A percentile compares a stretch with the other conserved stretches of the same genome.
phyloP scores from a whole-genome alignment of 2,329 filamentous ascomycete species.

The Orbilia ellipsospora region DNA sequence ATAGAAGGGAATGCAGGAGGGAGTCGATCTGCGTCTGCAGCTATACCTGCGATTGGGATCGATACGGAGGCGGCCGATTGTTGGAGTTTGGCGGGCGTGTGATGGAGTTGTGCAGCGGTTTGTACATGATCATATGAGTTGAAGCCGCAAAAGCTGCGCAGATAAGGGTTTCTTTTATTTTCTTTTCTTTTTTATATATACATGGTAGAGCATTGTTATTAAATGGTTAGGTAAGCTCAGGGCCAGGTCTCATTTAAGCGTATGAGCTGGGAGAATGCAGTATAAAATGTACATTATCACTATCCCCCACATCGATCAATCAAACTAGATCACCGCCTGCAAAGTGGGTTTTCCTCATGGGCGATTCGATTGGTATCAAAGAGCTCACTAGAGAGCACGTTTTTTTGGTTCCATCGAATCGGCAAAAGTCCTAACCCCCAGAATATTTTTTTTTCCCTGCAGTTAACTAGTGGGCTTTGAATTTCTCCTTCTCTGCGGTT shows the following conservation, averaged over 20 bases:
- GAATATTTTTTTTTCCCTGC: no score
- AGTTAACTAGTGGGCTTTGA: no score
- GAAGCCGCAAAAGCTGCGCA: no score
- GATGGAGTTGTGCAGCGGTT: not conserved
- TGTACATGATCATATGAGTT: not conserved
- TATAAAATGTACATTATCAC: conserved; percentile 4
- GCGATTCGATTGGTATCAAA: conserved; percentile 23
- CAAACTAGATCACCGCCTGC: no score
- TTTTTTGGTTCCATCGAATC: conserved; percentile 23
- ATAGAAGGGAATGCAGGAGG: conserved; percentile 25
- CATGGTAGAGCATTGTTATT: no score
- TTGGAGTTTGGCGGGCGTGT: conserved; percentile 57
- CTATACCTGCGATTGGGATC: conserved; percentile 30
- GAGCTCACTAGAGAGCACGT: conserved; percentile 13
- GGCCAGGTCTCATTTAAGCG: no score
- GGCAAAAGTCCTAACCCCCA: conserved; percentile 27
- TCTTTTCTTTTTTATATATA: no score
- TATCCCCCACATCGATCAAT: not conserved
- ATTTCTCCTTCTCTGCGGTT: no score
- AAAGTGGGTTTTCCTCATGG: conserved; percentile 8
- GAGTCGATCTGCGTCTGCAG: conserved; percentile 8
- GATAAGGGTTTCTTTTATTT: no score
- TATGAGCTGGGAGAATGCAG: no score
- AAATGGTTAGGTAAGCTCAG: no score
- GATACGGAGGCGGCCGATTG: conserved; percentile 55